phyloP scores from a whole-genome alignment of 208 protist species.

The Acanthamoeba triangularis region DNA sequence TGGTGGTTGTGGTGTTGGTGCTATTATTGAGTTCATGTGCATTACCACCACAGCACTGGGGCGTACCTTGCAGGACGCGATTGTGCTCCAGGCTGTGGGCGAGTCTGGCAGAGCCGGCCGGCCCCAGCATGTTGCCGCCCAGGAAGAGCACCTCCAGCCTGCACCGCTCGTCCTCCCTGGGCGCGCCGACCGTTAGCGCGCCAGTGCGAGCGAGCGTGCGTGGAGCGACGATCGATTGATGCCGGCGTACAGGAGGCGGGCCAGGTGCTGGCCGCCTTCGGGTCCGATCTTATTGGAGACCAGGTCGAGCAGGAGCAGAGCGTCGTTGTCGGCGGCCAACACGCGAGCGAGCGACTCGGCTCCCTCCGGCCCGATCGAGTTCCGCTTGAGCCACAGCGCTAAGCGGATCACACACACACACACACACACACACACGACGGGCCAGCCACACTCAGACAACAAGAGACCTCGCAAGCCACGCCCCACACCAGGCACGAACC shows the following conservation, averaged over 20 bases:
- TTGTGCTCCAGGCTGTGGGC: conserved; percentile 7
- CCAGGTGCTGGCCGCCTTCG: neutral
- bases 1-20: neutral
- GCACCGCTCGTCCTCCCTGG: neutral
- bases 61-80: neutral
- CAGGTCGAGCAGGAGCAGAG: neutral
- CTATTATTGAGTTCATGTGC: no score
- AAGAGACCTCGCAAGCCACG: no score
- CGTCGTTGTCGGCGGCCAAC: neutral
- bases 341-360: neutral
- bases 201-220: neutral
- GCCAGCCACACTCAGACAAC: neutral
- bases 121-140: neutral
- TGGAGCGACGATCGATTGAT: neutral
- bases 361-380: conserved; percentile 7
- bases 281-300: conserved; percentile 19
- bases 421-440: neutral
- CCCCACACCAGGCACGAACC: neutral
- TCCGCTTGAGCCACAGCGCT: conserved; percentile 57
- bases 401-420: no score
- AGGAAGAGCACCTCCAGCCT: conserved; percentile 15
- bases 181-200: neutral
- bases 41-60: neutral
- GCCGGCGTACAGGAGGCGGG: neutral
- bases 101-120: neutral